Base-by-base conservation (phyloP, 164 flowering plant genomes). In the Liquidambar formosana region DNA sequence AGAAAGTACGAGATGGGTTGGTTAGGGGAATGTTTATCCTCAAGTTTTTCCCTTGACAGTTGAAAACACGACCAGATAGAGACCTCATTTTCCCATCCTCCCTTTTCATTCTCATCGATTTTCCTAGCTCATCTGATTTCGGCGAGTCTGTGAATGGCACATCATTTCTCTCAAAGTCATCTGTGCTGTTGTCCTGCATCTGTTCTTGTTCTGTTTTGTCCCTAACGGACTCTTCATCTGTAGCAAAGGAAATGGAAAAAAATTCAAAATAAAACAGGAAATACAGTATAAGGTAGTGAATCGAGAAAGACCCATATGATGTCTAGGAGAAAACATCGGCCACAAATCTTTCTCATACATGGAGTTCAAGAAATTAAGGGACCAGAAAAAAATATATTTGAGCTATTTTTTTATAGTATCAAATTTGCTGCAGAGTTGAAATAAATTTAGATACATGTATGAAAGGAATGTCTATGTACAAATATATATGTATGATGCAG, bases 21-120 rank as follows among this genome's bases (percentile, higher is more conserved):
- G 97, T 93, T 15, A 91, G 76, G 14, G 99, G 99, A 68, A 95
- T 89, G 75, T 86, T 83, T 26, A 93, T 81, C 71, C 73, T 86
- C 43, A 90, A 70, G 71, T 85, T 93, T 79, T 83, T 93, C 47
- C 97, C 97, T 54, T 93, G 96, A 76, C 80, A 86, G 65, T 69
- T 86, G 77, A 88, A 61, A 27, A 77, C 73, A 9, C 81, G 78
- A 15, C 82, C 81, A 0, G 96, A 93, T 2, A 85, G 60, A 21
- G 76, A 74, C 68, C 82, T 84, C 66, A 79, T 6, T 76, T 83
- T 88, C 6, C 71, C 61, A 11, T 88, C 95, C 26, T 81, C 86
- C 69, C 73, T 84, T 68, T 77, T 89, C 49, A 71, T 33, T 52
- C 77, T 81, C 73, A 76, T 69, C 43, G 88, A 67, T 71, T 70